Conservation (phyloP, 1,284 basidiomycete species). For the Ceratobasidium sp. region DNA sequence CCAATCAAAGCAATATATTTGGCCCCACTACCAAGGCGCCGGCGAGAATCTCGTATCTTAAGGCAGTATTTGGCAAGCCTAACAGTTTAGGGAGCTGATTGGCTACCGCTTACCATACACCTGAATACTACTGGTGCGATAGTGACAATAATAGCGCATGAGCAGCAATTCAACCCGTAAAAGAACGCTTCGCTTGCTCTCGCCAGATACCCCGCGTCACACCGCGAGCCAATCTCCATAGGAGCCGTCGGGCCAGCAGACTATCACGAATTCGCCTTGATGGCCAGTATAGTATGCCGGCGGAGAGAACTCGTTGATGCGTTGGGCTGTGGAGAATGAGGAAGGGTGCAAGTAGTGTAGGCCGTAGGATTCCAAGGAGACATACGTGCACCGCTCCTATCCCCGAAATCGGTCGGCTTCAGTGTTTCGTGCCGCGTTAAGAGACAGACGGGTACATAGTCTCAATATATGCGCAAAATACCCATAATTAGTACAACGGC, state of each 20-base stretch:
- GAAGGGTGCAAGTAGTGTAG: constrained; percentile 50
- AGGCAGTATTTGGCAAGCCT: background rate
- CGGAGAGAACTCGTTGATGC: background rate
- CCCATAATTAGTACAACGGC: background rate
- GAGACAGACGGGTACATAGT: constrained; percentile 32
- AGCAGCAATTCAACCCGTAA: background rate
- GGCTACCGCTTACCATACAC: constrained; percentile 4
- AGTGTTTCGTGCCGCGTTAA: background rate
- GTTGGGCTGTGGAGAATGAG: constrained; percentile 59
- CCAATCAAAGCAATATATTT: constrained; percentile 35
- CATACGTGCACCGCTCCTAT: constrained; percentile 6
- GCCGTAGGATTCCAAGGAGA: constrained; percentile 48
- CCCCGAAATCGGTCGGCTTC: background rate
- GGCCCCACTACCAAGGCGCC: constrained; percentile 35
- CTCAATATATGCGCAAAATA: constrained; percentile 7
- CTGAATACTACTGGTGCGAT: constrained; percentile 4
- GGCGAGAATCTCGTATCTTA: constrained; percentile 25
- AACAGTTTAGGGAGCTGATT: background rate
- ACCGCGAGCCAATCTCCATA: constrained; percentile 39
- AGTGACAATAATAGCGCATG: background rate
- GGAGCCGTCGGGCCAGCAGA: constrained; percentile 40
- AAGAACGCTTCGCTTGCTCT: background rate
- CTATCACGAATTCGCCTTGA: constrained; percentile 44
- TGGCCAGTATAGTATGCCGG: background rate
- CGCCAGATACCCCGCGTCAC: constrained; percentile 41